Base-by-base conservation (phyloP, 495 filamentous ascomycete species). In the Penicillium nucicola region DNA sequence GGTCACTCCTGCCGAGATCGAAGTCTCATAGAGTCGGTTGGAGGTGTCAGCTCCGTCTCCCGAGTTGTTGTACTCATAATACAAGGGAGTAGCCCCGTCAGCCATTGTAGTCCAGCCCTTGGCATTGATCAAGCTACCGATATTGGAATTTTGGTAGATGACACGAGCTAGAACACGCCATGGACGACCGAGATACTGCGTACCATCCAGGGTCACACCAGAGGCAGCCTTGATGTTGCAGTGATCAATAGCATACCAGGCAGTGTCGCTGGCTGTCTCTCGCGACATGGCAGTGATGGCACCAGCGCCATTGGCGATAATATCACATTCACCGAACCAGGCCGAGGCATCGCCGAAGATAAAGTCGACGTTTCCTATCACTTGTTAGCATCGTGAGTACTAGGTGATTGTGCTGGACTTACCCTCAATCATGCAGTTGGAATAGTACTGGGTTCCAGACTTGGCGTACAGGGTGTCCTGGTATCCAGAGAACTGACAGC, bases 391-490 rank as follows among this genome's bases (percentile, higher is more conserved):
- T 38, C 5, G 12, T 17, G 17, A 12, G n/a, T n/a, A n/a, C n/a
- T 14, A 11, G 10, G 9, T 13, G n/a, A 17, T 15, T 20, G 10
- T 15, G 34, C 19, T 32, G 2, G n/a, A n/a, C 35, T 31, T 74
- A 32, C 84, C 84, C 50, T 77, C 71, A 48, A 88, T 80, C 42
- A 73, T 62, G 57, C 75, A 78, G 25, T 74, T 70, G 11, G 70
- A 72, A 61, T 82, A 88, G 15, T 84, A 67, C 52, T 86, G 82
- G 9, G 59, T 63, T 34, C 84, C 84, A 2, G 61, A 58, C 42
- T 85, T 70, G 14, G 81, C 79, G 4, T 85, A 71, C 19, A 87
- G 45, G 0, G 84, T 87, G 55, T 87, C 84, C 58, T 88, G 84
- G 60, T 75, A 86, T 1, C 84, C 84, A 4, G 58, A 67, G 52